Base-by-base conservation (phyloP, 768 basidiomycete species). In the Heimioporus sp. region DNA sequence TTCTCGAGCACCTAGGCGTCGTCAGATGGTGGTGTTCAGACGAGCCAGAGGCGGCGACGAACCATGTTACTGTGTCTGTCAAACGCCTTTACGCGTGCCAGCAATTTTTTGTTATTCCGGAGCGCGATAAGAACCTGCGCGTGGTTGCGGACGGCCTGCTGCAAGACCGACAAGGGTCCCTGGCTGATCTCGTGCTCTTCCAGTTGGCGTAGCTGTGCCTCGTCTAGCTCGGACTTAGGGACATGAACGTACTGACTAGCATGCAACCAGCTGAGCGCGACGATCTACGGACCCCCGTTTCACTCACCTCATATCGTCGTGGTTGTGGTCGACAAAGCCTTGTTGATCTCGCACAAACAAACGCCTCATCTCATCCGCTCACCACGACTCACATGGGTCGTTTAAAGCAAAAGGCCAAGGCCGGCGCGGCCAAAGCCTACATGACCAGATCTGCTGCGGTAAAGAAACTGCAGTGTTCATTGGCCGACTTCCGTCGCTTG, bases 61-160 rank as follows among this genome's bases (percentile, higher is more conserved):
- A 92, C 96, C 95, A 99, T 98, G 68, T 99, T 99, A 62, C 92
- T 91, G 73, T 99, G 97, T 67, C 97, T 80, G 71, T 99, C 97
- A 68, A 99, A 99, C 0, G 97, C 97, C 72, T 99, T 99, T 50
- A 98, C 95, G 45, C 95, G 83, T 32, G 92, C 91, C 43, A 94
- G 80, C 34, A 99, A 76, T 72, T 99, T 99, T 78, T 96, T 98
- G 80, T 98, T 98, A 77, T 98, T 99, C 63, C 97, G 80, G 51
- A 99, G 78, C 17, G 94, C 95, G 65, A 99, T 95, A 57, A 99
- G 85, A 58, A 99, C 90, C 75, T 99, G 97, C 12, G 95, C 87
- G 72, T 97, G 92, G 72, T 98, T 96, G 71, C 97, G 82, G 60
- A 99, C 97, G 31, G 95, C 91, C 71, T 97, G 94, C 71, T 99